Evolutionary conservation across 1,284 basidiomycete species (phyloP).

Genomic region (Boletus sp.): DNA sequence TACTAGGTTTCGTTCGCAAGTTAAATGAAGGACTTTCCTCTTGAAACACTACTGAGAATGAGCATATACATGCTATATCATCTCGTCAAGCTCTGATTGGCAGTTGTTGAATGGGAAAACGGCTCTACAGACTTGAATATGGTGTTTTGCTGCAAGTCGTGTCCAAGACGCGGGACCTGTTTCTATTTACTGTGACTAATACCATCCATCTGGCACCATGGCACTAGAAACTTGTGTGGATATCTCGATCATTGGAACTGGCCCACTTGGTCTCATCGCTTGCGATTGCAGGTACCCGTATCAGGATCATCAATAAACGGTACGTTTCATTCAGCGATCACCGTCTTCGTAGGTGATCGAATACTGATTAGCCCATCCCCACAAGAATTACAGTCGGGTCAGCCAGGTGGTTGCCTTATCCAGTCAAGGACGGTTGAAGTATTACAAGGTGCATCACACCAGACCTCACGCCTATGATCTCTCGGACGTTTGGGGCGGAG

Average conservation of each 20-base stretch:
- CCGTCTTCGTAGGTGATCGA: background rate
- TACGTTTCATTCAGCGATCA: background rate
- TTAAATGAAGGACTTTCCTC: no score
- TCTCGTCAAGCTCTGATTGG: no score
- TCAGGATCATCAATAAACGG: conserved; percentile 49
- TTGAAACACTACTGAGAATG: no score
- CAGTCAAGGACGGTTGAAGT: conserved; percentile 79
- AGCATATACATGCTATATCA: no score
- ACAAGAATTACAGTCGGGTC: conserved; percentile 62
- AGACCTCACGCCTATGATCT: background rate
- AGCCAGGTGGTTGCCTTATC: conserved; percentile 80
- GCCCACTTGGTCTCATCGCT: conserved; percentile 65
- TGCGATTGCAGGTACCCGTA: conserved; percentile 58
- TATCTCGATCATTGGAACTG: conserved; percentile 60
- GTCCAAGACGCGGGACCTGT: background rate
- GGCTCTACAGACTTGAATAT: no score
- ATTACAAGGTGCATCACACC: conserved; percentile 57
- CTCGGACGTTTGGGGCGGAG: conserved; percentile 45
- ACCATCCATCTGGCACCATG: conserved; percentile 13
- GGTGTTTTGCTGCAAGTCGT: no score
- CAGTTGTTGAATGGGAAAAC: no score
- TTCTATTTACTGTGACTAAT: background rate
- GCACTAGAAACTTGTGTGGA: conserved; percentile 47
- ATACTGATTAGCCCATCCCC: conserved; percentile 43
- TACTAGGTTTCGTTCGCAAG: no score